Percentiles rank a stretch among this genome's conserved stretches.
phyloP scores from a whole-genome alignment of 2,329 filamentous ascomycete species.

The Alternaria arborescens region DNA sequence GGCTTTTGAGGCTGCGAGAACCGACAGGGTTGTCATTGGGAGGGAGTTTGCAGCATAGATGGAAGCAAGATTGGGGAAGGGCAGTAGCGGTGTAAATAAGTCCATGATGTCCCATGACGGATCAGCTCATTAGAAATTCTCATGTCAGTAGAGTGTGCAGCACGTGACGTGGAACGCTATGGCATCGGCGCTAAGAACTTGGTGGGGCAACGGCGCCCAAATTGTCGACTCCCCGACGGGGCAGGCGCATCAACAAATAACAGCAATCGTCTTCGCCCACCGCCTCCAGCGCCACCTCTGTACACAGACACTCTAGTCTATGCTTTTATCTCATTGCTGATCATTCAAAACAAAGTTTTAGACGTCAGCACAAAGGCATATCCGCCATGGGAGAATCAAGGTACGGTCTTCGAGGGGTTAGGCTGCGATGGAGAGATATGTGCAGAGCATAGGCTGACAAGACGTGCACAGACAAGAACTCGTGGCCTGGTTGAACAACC shows the following conservation, averaged over 20 bases:
- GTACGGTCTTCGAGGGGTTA: slow-evolving; percentile 47
- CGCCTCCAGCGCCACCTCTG: slow-evolving; percentile 13
- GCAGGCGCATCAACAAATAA: slow-evolving; percentile 40
- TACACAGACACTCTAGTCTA: slow-evolving; percentile 13
- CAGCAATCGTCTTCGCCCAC: slow-evolving; percentile 14
- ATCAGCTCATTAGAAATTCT: not conserved
- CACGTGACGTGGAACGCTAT: slow-evolving; percentile 19
- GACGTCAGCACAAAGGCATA: slow-evolving; percentile 12
- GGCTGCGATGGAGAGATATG: not conserved
- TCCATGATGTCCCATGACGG: no score
- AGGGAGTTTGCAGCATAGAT: slow-evolving; percentile 5
- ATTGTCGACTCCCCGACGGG: slow-evolving; percentile 27
- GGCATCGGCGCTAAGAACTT: slow-evolving; percentile 17
- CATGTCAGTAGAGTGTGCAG: not conserved
- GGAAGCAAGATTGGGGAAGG: not conserved
- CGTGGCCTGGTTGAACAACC: slow-evolving; percentile 94
- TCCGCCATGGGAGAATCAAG: slow-evolving; percentile 70
- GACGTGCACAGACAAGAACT: slow-evolving; percentile 81
- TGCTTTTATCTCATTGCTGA: slow-evolving; percentile 10
- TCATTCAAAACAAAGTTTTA: slow-evolving; percentile 8
- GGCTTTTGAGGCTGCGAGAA: slow-evolving; percentile 34
- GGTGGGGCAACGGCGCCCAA: slow-evolving; percentile 30
- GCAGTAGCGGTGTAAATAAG: not conserved
- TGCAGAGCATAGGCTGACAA: slow-evolving; percentile 28
- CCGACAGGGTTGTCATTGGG: slow-evolving; percentile 19